Percentiles rank a stretch among this genome's conserved stretches.
phyloP scores from a whole-genome alignment of 2,329 filamentous ascomycete species.

The Fusarium sterilihyphosum region DNA sequence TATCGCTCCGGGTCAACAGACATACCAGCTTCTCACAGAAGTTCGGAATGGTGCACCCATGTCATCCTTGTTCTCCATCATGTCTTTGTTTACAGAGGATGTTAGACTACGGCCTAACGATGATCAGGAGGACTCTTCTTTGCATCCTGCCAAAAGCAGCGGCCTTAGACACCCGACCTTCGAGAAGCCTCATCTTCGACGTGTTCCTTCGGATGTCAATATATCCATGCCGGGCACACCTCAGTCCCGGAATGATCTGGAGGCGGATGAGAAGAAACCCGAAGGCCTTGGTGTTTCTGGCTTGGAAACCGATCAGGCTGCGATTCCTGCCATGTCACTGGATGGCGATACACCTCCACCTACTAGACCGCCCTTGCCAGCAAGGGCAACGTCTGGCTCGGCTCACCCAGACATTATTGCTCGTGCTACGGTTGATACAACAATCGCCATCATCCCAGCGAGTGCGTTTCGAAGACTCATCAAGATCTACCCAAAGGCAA shows the following conservation, averaged over 20 bases:
- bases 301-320: slow-evolving; percentile 49
- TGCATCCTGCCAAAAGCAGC: slow-evolving; percentile 38
- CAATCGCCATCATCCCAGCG: slow-evolving; percentile 96
- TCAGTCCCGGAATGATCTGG: slow-evolving; percentile 45
- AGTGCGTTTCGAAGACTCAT: slow-evolving; percentile 94
- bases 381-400: slow-evolving; percentile 70
- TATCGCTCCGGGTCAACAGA: slow-evolving; percentile 74
- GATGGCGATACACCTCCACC: slow-evolving; percentile 56
- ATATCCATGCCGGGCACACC: slow-evolving; percentile 54
- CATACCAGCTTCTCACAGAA: slow-evolving; percentile 94
- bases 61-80: slow-evolving; percentile 97
- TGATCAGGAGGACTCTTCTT: slow-evolving; percentile 64
- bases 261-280: slow-evolving; percentile 26
- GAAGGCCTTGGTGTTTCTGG: slow-evolving; percentile 19
- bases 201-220: slow-evolving; percentile 32
- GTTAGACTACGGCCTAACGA: slow-evolving; percentile 82
- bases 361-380: slow-evolving; percentile 53
- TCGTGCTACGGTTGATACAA: slow-evolving; percentile 95
- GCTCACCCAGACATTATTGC: slow-evolving; percentile 97
- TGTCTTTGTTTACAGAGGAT: slow-evolving; percentile 96
- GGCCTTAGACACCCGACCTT: slow-evolving; percentile 45
- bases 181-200: slow-evolving; percentile 29
- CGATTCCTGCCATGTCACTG: slow-evolving; percentile 79
- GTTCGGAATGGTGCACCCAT: slow-evolving; percentile 98
- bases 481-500: slow-evolving; percentile 93